phyloP scores from a whole-genome alignment of 2,329 filamentous ascomycete genomes.

The Colletotrichum gloeosporioides region DNA sequence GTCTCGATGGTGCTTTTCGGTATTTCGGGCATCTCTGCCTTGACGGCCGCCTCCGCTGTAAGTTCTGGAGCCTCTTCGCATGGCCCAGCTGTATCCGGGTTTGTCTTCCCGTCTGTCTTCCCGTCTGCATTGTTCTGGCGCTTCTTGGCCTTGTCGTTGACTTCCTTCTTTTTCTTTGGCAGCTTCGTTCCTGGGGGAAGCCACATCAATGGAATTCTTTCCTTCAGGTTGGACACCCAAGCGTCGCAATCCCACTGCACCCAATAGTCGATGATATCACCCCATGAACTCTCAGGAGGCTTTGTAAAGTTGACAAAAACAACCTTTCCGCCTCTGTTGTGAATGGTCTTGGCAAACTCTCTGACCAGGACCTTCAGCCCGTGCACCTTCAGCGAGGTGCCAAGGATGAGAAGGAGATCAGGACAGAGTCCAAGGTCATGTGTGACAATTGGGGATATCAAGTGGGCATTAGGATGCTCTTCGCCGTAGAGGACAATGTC shows the following conservation, averaged over 20 bases:
- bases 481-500: slow-evolving; percentile 79
- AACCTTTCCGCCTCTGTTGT: slow-evolving; percentile 71
- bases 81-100: slow-evolving; percentile 26
- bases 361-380: slow-evolving; percentile 73
- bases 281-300: slow-evolving; percentile 74
- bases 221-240: slow-evolving; percentile 70
- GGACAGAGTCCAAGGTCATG: slow-evolving; percentile 70
- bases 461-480: slow-evolving; percentile 71
- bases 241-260: slow-evolving; percentile 78
- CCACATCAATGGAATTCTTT: slow-evolving; percentile 65
- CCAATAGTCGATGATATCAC: slow-evolving; percentile 76
- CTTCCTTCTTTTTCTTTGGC: slow-evolving; percentile 45
- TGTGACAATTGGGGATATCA: slow-evolving; percentile 72
- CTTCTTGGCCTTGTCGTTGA: slow-evolving; percentile 11
- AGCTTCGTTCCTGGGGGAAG: slow-evolving; percentile 48
- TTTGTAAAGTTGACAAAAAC: slow-evolving; percentile 78
- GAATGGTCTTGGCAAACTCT: slow-evolving; percentile 75
- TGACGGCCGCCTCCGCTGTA: neutral
- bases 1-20: neutral
- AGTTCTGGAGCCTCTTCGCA: no score
- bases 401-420: slow-evolving; percentile 72
- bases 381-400: slow-evolving; percentile 74
- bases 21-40: neutral
- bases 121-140: slow-evolving; percentile 1
- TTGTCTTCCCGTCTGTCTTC: slow-evolving; percentile 24